Percentiles rank a stretch among this genome's conserved stretches.
These are phyloP conservation scores for Ascobolus immersus DNA, from an alignment of 495 filamentous ascomycete species.

Conservation along the genomic window DNA sequence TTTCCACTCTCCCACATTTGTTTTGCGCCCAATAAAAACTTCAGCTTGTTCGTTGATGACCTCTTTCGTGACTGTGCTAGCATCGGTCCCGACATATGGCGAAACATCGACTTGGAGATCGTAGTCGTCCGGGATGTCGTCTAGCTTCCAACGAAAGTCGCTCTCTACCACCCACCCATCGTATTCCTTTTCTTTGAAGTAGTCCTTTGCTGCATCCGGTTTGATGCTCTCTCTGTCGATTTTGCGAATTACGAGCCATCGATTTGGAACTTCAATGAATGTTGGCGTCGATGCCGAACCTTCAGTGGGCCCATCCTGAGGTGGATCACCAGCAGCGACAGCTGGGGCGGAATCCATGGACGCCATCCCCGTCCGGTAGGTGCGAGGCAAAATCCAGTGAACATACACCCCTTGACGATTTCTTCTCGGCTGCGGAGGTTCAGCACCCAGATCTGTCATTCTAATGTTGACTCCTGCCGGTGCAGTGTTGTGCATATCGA, in stretches of 20 bases:
- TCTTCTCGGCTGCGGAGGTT: slow-evolving; percentile 1
- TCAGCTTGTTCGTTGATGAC: slow-evolving; percentile 22
- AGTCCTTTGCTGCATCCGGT: slow-evolving; percentile 2
- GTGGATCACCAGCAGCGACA: slow-evolving; percentile 1
- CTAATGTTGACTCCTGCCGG: slow-evolving; percentile 20
- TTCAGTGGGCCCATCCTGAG: slow-evolving; percentile 4
- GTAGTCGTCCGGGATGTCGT: slow-evolving; percentile 11
- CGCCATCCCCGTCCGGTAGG: slow-evolving; percentile 19
- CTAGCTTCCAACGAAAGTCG: slow-evolving; percentile 18
- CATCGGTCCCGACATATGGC: slow-evolving; percentile 18
- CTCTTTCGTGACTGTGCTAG: background rate
- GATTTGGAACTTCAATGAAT: slow-evolving; percentile 17
- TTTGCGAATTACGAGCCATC: slow-evolving; percentile 23
- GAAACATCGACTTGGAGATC: slow-evolving; percentile 27
- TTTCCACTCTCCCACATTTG: slow-evolving; percentile 8
- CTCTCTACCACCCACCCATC: slow-evolving; percentile 27
- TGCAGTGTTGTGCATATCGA: slow-evolving; percentile 21
- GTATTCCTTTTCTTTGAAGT: slow-evolving; percentile 9
- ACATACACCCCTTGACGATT: slow-evolving; percentile 26
- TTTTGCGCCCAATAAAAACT: slow-evolving; percentile 24
- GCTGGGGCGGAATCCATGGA: slow-evolving; percentile 4
- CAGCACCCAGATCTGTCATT: slow-evolving; percentile 19
- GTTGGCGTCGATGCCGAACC: slow-evolving; percentile 8
- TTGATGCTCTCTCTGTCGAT: no score
- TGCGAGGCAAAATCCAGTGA: slow-evolving; percentile 26